phyloP scores from a whole-genome alignment of 1,284 basidiomycete species.

The Omphalotus olearius region DNA sequence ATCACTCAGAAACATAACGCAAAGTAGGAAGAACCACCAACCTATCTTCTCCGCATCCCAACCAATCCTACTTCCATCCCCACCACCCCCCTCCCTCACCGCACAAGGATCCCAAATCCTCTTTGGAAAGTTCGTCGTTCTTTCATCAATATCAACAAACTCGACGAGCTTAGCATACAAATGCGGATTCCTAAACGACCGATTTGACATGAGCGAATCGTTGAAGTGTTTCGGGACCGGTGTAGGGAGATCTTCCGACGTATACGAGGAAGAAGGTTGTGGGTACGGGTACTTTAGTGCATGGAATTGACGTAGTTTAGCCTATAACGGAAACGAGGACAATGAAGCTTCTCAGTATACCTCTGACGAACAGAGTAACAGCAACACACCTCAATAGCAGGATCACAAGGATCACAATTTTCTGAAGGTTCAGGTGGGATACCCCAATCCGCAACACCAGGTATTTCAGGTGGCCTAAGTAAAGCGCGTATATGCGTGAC shows the following conservation, averaged over 20 bases:
- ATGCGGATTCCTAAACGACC: slow-evolving; percentile 92
- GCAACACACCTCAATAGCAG: slow-evolving; percentile 53
- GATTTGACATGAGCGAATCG: slow-evolving; percentile 84
- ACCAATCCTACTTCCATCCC: neutral
- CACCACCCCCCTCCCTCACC: slow-evolving; percentile 44
- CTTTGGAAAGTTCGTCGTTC: slow-evolving; percentile 72
- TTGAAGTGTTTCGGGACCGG: slow-evolving; percentile 86
- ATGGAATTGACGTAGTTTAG: slow-evolving; percentile 76
- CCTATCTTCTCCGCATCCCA: slow-evolving; percentile 73
- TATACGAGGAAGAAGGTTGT: neutral
- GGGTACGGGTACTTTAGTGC: slow-evolving; percentile 50
- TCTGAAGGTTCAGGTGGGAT: neutral
- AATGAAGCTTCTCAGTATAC: neutral
- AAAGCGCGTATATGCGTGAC: slow-evolving; percentile 53
- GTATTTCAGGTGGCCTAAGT: slow-evolving; percentile 59
- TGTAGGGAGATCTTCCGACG: neutral
- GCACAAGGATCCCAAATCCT: slow-evolving; percentile 67
- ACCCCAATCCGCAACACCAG: too few species aligned
- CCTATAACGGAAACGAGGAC: slow-evolving; percentile 36
- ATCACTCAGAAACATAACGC: too few species aligned
- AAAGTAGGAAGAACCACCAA: slow-evolving; percentile 37
- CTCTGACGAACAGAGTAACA: neutral
- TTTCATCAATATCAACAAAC: slow-evolving; percentile 87
- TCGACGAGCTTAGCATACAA: slow-evolving; percentile 91
- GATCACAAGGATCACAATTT: slow-evolving; percentile 43